Base-by-base conservation (phyloP, 768 basidiomycete genomes). In the Tulasnella sp. region DNA sequence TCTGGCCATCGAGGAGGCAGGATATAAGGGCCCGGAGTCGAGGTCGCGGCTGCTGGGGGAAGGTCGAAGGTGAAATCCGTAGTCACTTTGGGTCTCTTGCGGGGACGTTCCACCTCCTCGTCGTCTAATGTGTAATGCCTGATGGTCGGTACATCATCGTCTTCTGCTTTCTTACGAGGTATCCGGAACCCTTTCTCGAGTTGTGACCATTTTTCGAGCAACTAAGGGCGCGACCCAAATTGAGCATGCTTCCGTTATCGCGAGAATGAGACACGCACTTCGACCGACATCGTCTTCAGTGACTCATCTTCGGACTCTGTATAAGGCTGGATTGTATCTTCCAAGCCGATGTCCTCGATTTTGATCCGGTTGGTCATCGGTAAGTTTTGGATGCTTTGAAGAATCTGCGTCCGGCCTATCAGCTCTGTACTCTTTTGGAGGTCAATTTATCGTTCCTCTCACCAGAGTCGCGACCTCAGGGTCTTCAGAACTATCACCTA, bases 301-400 rank as follows among this genome's bases (percentile, higher is more conserved):
- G 65, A 70, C 53, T 80, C 78, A 55, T 87, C 77, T 31, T 80
- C 80, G 0, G 78, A 76, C 30, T 77, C 72, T 1, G 76, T 65
- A 49, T 82, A 80, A 2, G 62, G 64, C 66, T 78, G 74, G 12
- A 96, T 81, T 4, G 82, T 80, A 17, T 78, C 71, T 59, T 81
- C 79, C 53, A 92, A 81, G 64, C 80, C 80, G 17, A 82, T 80
- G 63, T 92, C 91, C 60, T 92, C 87, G 27, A 98, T 83, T 71
- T 97, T 97, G 74, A 96, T 97, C 56, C 87, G 79, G 44, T 83
- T 81, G 51, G 87, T 74, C 34, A 96, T 72, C 0, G 89, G 88
- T 92, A 92, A 98, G 22, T 65, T 65, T 3, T 52, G 53, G 62
- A 76, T 66, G 31, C 68, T 65, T 55, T 70, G 67, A 22, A 76